A percentile compares a stretch with the other conserved stretches of the same genome.
phyloP scores from a whole-genome alignment of 164 flowering plant genomes.

The Berberis thunbergii region DNA sequence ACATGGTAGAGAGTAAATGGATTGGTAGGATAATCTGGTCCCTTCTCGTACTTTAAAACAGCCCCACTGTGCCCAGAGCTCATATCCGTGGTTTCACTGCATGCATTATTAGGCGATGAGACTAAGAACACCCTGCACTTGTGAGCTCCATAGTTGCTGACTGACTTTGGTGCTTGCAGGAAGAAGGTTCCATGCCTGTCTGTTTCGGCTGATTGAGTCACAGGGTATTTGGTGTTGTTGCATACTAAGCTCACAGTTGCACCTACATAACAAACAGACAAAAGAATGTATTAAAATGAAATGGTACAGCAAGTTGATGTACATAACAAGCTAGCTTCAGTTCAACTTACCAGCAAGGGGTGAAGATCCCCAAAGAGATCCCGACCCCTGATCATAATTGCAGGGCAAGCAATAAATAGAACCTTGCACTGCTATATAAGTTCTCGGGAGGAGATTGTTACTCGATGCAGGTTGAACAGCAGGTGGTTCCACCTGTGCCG shows the following conservation, averaged over 20 bases:
- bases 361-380: constrained; percentile 38
- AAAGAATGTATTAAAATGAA: not conserved
- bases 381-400: constrained; percentile 33
- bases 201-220: constrained; percentile 22
- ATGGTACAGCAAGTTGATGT: not conserved
- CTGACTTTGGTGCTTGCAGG: constrained; percentile 27
- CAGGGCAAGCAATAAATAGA: constrained; percentile 60
- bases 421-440: constrained; percentile 48
- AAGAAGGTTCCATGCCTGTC: constrained; percentile 80
- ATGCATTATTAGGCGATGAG: constrained; percentile 21
- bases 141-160: constrained; percentile 40
- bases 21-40: not conserved
- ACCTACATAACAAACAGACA: constrained; percentile 22
- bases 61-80: constrained; percentile 42
- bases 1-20: constrained; percentile 29
- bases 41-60: constrained; percentile 19
- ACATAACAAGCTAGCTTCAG: not conserved
- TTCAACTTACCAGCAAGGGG: constrained; percentile 37
- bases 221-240: constrained; percentile 35
- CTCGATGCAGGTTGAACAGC: not conserved
- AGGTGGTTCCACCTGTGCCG: not conserved
- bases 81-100: constrained; percentile 36
- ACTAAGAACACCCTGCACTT: constrained; percentile 50
- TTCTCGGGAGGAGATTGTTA: constrained; percentile 17
- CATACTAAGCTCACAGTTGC: constrained; percentile 50